These are phyloP conservation scores for Fusarium papillatum DNA, from an alignment of 2,329 filamentous ascomycete genomes.

Conservation along the genomic window DNA sequence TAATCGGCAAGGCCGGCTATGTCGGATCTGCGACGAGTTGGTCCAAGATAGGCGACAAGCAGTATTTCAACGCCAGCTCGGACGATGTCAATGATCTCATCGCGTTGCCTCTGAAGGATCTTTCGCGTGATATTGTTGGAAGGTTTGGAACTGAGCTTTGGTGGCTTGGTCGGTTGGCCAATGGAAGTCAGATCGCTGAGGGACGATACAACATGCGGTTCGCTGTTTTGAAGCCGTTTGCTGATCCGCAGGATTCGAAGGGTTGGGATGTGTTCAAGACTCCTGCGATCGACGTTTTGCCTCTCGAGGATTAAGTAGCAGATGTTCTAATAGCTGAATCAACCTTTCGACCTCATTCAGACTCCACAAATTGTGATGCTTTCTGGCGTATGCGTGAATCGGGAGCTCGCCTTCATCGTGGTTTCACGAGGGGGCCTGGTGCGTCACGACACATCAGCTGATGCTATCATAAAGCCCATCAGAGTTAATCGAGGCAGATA, in stretches of 20 bases:
- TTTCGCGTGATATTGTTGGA: conserved; percentile 7
- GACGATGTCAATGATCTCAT: not conserved
- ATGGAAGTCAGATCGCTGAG: conserved; percentile 16
- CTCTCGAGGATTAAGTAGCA: not conserved
- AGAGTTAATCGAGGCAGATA: not conserved
- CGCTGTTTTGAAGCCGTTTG: conserved; percentile 20
- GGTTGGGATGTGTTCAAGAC: conserved; percentile 3
- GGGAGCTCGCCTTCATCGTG: not conserved
- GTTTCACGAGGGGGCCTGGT: not conserved
- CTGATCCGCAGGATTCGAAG: conserved; percentile 7
- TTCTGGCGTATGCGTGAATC: not conserved
- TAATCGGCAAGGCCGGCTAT: not conserved
- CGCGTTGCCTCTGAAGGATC: not conserved
- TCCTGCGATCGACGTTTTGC: not conserved
- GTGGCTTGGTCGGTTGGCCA: conserved; percentile 22
- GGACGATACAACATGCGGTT: conserved; percentile 28
- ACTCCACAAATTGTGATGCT: not conserved
- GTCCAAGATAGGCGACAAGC: not conserved
- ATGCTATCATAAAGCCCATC: too few relatives aligned
- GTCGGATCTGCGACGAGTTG: not conserved
- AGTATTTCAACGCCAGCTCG: not conserved
- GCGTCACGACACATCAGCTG: not conserved
- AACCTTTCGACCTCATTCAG: not conserved
- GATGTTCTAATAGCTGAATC: not conserved
- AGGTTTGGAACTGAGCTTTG: conserved; percentile 25